Percentiles rank a stretch among this genome's conserved stretches.
These are phyloP conservation scores for Saccharomycopsis fibuligera DNA, from an alignment of 805 yeast genomes.

Conservation along the genomic window DNA sequence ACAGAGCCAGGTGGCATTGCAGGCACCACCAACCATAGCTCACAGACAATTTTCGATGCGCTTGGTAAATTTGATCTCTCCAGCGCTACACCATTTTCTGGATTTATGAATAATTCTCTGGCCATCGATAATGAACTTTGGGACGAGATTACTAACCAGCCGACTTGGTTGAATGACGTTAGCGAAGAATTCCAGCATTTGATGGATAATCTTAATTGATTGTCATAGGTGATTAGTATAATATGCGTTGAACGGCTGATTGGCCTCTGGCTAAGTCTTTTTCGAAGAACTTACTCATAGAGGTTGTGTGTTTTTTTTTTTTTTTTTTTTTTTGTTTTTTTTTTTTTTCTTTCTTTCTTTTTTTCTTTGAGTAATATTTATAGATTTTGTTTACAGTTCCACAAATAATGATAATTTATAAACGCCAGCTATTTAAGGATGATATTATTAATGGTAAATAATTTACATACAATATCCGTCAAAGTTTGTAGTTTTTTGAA, in stretches of 20 bases:
- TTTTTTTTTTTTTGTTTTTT: no score
- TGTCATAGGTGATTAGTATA: background rate
- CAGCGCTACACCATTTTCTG: background rate
- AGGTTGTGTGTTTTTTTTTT: no score
- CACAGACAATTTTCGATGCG: background rate
- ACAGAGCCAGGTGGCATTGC: background rate
- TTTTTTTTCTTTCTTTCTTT: no score
- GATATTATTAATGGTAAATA: no score
- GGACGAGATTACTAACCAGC: conserved; percentile 74
- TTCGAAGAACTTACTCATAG: background rate
- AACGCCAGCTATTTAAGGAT: no score
- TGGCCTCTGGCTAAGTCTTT: no score
- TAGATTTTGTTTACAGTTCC: background rate
- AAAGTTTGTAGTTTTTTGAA: no score
- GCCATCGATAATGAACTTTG: conserved; percentile 48
- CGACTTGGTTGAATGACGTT: conserved; percentile 60
- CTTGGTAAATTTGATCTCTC: background rate
- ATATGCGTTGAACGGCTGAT: no score
- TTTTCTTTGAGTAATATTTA: background rate
- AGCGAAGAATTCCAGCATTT: conserved; percentile 33
- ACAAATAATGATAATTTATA: no score
- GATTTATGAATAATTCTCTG: background rate
- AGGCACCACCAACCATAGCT: no score
- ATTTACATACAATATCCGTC: no score
- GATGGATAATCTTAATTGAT: conserved; percentile 6